A percentile compares a stretch with the other conserved stretches of the same genome.
Evolutionary conservation across 192 early-diverging fungal species (phyloP).

Genomic region (Linnemannia elongata): DNA sequence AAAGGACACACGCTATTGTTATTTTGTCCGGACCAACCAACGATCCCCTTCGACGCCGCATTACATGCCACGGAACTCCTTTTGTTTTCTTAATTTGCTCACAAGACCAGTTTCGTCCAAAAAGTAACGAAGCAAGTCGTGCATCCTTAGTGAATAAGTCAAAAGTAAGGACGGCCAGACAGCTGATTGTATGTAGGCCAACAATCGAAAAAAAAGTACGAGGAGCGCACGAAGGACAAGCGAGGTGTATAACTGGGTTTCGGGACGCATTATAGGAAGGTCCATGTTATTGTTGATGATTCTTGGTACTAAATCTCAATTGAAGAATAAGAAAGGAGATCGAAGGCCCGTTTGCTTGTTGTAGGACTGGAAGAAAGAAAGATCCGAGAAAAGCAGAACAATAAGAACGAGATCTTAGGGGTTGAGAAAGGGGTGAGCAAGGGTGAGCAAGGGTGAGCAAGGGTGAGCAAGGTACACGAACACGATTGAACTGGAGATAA

Average conservation of each 20-base stretch:
- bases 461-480: not conserved
- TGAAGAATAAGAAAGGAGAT: not conserved
- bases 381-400: not conserved
- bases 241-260: not conserved
- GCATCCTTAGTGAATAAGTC: no score
- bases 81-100: not conserved
- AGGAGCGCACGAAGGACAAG: not conserved
- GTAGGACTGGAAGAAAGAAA: not conserved
- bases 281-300: not conserved
- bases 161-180: not conserved
- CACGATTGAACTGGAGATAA: not conserved
- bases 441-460: not conserved
- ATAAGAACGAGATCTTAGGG: not conserved
- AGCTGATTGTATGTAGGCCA: not conserved
- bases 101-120: not conserved
- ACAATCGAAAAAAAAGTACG: not conserved
- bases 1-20: not conserved
- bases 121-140: no score
- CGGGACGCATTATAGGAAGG: not conserved
- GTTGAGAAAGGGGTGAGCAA: not conserved
- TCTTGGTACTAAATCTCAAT: not conserved
- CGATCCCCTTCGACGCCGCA: not conserved
- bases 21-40: not conserved
- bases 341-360: not conserved
- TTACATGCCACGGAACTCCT: not conserved